These are phyloP conservation scores for Lotmaria passim DNA, from an alignment of 208 protist genomes.

Conservation along the genomic window DNA sequence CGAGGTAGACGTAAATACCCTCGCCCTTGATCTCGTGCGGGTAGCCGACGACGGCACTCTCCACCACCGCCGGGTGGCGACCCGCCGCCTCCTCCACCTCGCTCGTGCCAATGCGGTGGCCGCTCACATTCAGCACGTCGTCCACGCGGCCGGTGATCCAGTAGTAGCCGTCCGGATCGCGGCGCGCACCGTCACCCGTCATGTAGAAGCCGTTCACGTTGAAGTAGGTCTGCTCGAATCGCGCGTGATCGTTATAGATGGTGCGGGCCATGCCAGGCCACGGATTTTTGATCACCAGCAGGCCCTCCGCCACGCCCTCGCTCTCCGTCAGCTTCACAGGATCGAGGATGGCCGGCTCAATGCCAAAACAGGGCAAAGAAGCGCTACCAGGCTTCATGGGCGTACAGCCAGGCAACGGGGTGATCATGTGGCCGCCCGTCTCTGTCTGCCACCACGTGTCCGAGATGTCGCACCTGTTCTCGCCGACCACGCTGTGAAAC, in stretches of 20 bases:
- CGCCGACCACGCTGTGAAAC: constrained; percentile 93
- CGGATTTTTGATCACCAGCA: constrained; percentile 87
- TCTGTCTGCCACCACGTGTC: constrained; percentile 99
- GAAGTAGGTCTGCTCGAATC: constrained; percentile 95
- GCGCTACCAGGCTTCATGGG: constrained; percentile 95
- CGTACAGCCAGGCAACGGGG: constrained; percentile 93
- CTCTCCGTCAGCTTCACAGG: constrained; percentile 46
- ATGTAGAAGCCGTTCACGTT: constrained; percentile 94
- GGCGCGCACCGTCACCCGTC: constrained; percentile 95
- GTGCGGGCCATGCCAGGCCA: constrained; percentile 95
- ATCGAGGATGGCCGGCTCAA: constrained; percentile 92
- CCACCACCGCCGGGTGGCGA: constrained; percentile 77
- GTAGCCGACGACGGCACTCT: constrained; percentile 95
- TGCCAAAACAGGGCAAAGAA: constrained; percentile 97
- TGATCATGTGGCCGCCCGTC: constrained; percentile 97
- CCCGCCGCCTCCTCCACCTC: constrained; percentile 96
- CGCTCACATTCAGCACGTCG: constrained; percentile 97
- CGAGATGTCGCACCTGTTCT: constrained; percentile 89
- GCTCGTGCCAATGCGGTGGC: constrained; percentile 96
- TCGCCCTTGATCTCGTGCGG: constrained; percentile 96
- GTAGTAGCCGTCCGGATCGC: constrained; percentile 97
- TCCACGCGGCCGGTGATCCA: constrained; percentile 98
- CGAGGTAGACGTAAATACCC: constrained; percentile 95
- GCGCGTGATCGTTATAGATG: constrained; percentile 87
- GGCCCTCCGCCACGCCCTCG: constrained; percentile 74